These are phyloP conservation scores for Coemansia asiatica DNA, from an alignment of 192 early-diverging fungal species.

Conservation along the genomic window DNA sequence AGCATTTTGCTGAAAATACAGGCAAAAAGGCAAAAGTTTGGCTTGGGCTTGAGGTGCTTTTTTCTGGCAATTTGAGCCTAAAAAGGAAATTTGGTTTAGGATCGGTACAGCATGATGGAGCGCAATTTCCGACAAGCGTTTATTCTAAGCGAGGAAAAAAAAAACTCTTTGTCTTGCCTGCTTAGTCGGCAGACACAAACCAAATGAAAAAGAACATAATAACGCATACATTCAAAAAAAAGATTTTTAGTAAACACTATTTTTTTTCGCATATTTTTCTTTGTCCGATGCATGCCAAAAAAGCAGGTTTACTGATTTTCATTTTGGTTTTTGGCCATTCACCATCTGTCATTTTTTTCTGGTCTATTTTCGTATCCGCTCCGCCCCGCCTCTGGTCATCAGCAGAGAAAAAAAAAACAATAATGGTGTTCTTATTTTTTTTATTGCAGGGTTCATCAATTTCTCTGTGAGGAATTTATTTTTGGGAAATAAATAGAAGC, in stretches of 20 bases:
- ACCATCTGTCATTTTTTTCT: not conserved
- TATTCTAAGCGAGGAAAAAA: not conserved
- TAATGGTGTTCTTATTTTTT: not conserved
- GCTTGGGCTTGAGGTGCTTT: not conserved
- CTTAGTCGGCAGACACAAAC: not conserved
- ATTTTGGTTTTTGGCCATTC: not conserved
- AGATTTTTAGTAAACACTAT: not conserved
- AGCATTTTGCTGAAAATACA: no score
- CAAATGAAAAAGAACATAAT: not conserved
- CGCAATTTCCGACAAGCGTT: not conserved
- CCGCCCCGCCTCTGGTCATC: constrained; percentile 4
- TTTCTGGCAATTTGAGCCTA: not conserved
- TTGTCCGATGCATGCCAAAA: not conserved
- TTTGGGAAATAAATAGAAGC: not conserved
- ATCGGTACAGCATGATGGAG: not conserved
- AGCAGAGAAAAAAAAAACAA: not conserved
- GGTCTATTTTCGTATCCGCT: not conserved
- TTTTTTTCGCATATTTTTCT: not conserved
- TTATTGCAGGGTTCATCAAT: not conserved
- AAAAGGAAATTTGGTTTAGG: not conserved
- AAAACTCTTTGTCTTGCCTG: not conserved
- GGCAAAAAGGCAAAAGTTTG: not conserved
- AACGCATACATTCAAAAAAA: not conserved
- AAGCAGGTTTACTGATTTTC: constrained; percentile 9
- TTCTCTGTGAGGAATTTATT: constrained; percentile 8